A percentile compares a stretch with the other conserved stretches of the same genome.
Conservation (phyloP, 805 yeast species). For the Debaryomyces castellii region DNA sequence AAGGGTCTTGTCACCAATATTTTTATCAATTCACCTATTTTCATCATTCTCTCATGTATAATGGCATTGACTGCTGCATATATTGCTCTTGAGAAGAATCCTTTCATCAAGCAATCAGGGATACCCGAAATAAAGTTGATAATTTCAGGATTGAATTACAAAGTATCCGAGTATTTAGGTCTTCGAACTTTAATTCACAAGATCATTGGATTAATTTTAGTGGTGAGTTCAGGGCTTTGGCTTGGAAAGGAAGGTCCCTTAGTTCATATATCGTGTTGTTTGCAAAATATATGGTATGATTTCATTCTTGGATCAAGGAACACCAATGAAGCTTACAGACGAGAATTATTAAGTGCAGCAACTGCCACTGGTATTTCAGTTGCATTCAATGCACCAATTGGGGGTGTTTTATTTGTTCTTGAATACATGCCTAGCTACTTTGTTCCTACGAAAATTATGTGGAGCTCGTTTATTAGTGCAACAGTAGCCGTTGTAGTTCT, state of each 20-base stretch:
- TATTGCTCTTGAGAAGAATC: constrained; percentile 24
- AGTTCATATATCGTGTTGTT: constrained; percentile 73
- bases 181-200: constrained; percentile 53
- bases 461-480: constrained; percentile 83
- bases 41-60: constrained; percentile 24
- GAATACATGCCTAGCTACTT: constrained; percentile 68
- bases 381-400: constrained; percentile 85
- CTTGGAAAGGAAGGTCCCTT: constrained; percentile 86
- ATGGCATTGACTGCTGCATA: constrained; percentile 28
- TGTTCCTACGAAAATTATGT: constrained; percentile 63
- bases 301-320: constrained; percentile 31
- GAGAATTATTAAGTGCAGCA: constrained; percentile 73
- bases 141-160: constrained; percentile 61
- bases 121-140: constrained; percentile 72
- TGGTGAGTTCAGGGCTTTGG: constrained; percentile 78
- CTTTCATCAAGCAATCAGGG: constrained; percentile 50
- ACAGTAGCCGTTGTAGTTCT: constrained; percentile 68
- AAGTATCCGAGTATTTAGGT: constrained; percentile 48
- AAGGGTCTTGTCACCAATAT: constrained; percentile 15
- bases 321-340: constrained; percentile 56
- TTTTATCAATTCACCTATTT: constrained; percentile 37
- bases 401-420: constrained; percentile 78
- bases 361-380: constrained; percentile 83
- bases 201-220: constrained; percentile 56
- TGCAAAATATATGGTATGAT: constrained; percentile 36